Evolutionary conservation across 805 yeast genomes (phyloP).

Genomic region (Ogataea paradorogensis): DNA sequence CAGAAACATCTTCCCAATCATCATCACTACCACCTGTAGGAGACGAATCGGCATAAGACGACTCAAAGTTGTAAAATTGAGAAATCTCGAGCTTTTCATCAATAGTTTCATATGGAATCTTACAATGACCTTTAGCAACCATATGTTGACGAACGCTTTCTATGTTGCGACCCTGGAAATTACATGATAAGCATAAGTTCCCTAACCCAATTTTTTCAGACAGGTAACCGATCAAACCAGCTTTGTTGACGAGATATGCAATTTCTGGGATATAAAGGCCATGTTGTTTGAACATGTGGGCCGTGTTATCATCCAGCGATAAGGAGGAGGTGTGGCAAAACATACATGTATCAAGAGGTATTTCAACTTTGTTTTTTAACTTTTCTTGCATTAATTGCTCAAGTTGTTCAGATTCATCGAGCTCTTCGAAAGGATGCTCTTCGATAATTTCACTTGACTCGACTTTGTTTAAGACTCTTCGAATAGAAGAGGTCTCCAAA

Average conservation of each 20-base stretch:
- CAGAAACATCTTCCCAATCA: slow-evolving; percentile 35
- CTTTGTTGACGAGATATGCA: slow-evolving; percentile 60
- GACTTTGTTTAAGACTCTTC: no score
- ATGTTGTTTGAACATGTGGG: slow-evolving; percentile 75
- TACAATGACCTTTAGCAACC: slow-evolving; percentile 80
- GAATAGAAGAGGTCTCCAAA: no score
- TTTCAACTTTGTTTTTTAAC: slow-evolving; percentile 42
- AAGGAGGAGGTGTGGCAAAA: slow-evolving; percentile 42
- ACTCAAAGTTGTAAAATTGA: slow-evolving; percentile 79
- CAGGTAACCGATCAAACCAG: slow-evolving; percentile 71
- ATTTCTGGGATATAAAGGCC: slow-evolving; percentile 89
- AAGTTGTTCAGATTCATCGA: slow-evolving; percentile 11
- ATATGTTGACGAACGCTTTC: slow-evolving; percentile 91
- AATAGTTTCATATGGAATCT: slow-evolving; percentile 80
- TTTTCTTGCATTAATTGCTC: slow-evolving; percentile 45
- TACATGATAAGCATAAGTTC: slow-evolving; percentile 77
- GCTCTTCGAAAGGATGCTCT: background rate
- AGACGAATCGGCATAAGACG: slow-evolving; percentile 47
- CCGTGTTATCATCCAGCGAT: slow-evolving; percentile 43
- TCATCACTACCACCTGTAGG: slow-evolving; percentile 33
- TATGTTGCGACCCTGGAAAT: slow-evolving; percentile 76
- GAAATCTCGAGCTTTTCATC: slow-evolving; percentile 75
- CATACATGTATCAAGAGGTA: slow-evolving; percentile 48
- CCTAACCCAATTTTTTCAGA: slow-evolving; percentile 83
- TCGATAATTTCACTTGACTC: no score